Evolutionary conservation across 352 stramenopile genomes (phyloP).

Genomic region (Pythium coloratum): DNA sequence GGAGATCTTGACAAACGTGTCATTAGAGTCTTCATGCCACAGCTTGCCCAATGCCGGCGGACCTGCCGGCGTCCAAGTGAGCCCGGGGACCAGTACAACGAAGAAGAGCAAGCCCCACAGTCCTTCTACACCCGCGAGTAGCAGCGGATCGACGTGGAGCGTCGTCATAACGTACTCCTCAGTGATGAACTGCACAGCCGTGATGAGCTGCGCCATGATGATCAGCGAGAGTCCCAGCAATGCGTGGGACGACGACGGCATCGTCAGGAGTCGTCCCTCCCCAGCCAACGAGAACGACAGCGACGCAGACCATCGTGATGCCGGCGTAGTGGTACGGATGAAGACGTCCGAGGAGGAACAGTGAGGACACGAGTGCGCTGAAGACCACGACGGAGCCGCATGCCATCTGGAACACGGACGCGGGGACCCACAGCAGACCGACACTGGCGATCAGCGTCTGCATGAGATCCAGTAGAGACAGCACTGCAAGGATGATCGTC

Average conservation of each 20-base stretch:
- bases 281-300: constrained; percentile 52
- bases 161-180: constrained; percentile 85
- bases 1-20: no score
- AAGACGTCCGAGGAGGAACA: constrained; percentile 74
- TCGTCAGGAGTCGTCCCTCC: constrained; percentile 33
- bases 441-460: constrained; percentile 87
- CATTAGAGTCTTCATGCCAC: no score
- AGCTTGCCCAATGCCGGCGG: no score
- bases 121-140: constrained; percentile 84
- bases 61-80: no score
- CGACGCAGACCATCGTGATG: no score
- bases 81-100: constrained; percentile 19
- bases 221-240: constrained; percentile 75
- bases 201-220: constrained; percentile 75
- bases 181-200: constrained; percentile 85
- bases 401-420: constrained; percentile 90
- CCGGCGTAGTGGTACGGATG: constrained; percentile 74
- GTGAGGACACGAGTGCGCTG: constrained; percentile 79
- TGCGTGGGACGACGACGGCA: constrained; percentile 38
- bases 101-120: constrained; percentile 85
- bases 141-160: constrained; percentile 77
- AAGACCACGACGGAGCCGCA: constrained; percentile 85
- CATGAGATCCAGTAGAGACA: constrained; percentile 73
- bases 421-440: constrained; percentile 83
- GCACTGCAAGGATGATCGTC: constrained; percentile 51